Conservation (phyloP, 2,329 filamentous ascomycete species). For the Ophiocordyceps camponoti-rufipedis region DNA sequence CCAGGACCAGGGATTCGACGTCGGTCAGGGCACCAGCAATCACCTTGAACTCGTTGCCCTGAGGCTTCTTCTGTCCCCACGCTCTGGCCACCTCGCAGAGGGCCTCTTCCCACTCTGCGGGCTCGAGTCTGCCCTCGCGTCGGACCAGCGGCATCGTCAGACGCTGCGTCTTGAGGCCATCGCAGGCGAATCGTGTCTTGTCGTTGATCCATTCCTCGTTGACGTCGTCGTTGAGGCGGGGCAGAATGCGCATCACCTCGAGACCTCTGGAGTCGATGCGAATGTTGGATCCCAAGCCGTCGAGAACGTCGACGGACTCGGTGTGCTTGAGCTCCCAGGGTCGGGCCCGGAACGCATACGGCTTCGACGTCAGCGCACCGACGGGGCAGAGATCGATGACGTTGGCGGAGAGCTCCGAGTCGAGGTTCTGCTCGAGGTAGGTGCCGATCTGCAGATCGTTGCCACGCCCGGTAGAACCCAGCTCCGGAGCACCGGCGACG, state of each 20-base stretch:
- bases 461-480: constrained; percentile 85
- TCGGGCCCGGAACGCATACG: constrained; percentile 89
- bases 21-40: constrained; percentile 84
- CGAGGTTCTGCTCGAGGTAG: constrained; percentile 84
- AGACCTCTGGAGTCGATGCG: constrained; percentile 82
- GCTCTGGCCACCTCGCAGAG: constrained; percentile 71
- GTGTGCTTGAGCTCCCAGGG: constrained; percentile 96
- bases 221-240: constrained; percentile 88
- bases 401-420: constrained; percentile 90
- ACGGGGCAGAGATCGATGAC: constrained; percentile 97
- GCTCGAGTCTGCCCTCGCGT: constrained; percentile 77
- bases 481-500: constrained; percentile 83
- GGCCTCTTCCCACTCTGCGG: constrained; percentile 89
- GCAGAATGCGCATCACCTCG: constrained; percentile 89
- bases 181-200: constrained; percentile 90
- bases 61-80: constrained; percentile 60
- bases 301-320: constrained; percentile 86
- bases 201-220: constrained; percentile 99
- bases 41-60: constrained; percentile 89
- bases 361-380: constrained; percentile 89
- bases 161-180: constrained; percentile 90
- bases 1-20: constrained; percentile 81
- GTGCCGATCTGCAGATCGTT: constrained; percentile 97
- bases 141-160: constrained; percentile 84
- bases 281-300: constrained; percentile 86